Evolutionary conservation across 345 rosid genomes (phyloP).

Genomic region (Murraya koenigii): DNA sequence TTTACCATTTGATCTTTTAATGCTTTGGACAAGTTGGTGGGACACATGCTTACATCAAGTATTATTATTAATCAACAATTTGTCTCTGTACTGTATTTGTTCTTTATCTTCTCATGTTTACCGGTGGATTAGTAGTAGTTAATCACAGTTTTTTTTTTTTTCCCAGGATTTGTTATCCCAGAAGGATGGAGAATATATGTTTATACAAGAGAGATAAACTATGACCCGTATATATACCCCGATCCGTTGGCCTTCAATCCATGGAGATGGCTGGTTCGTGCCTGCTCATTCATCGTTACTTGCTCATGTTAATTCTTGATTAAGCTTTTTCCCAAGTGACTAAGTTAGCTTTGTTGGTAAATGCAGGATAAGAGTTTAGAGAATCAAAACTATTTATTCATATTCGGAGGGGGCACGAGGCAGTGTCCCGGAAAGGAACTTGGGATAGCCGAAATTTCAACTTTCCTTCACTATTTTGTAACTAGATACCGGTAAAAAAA

Average conservation of each 20-base stretch:
- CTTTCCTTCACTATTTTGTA: slow-evolving; percentile 87
- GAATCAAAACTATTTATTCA: slow-evolving; percentile 47
- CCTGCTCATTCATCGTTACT: not conserved
- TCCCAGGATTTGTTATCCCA: slow-evolving; percentile 73
- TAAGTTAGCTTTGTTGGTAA: not conserved
- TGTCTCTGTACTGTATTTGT: not conserved
- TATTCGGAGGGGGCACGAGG: slow-evolving; percentile 91
- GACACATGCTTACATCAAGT: not conserved
- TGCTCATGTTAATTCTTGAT: not conserved
- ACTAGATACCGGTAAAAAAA: slow-evolving; percentile 67
- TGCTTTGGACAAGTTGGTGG: not conserved
- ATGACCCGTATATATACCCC: slow-evolving; percentile 57
- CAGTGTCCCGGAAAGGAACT: slow-evolving; percentile 94
- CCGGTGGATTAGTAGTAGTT: not conserved
- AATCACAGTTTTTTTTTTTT: not conserved
- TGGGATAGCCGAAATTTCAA: slow-evolving; percentile 84
- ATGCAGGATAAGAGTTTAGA: slow-evolving; percentile 69
- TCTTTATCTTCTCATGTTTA: not conserved
- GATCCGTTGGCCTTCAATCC: slow-evolving; percentile 84
- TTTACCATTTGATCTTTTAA: not conserved
- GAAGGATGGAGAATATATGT: slow-evolving; percentile 96
- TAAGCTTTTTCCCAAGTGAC: too few species aligned
- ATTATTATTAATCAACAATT: not conserved
- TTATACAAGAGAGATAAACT: slow-evolving; percentile 79
- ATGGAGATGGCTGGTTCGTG: slow-evolving; percentile 89